Base-by-base conservation (phyloP, 768 basidiomycete genomes). In the Phlebiopsis flavidoalba region DNA sequence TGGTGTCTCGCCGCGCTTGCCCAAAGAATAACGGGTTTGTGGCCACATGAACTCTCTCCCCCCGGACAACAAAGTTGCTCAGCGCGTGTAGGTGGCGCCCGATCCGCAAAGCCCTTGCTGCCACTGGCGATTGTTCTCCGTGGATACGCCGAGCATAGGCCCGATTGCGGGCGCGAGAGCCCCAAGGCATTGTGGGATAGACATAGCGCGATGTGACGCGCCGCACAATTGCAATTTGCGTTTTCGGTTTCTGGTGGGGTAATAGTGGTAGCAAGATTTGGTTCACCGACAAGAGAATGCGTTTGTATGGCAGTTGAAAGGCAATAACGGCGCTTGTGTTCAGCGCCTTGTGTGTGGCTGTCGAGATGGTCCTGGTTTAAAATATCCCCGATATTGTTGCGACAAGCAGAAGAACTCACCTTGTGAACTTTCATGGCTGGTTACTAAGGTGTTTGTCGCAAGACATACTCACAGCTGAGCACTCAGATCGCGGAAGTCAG, bases 181-280 rank as follows among this genome's bases (percentile, higher is more conserved):
- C 92, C 92, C 92, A 94, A 2, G 89, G 87, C 43, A n/a, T n/a
- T 81, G n/a, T 76, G 49, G 83, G 86, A 0, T 91, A 93, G 46
- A 85, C 74, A 66, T 85, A 88, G 14, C 90, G 89, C 55, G n/a
- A n/a, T n/a, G 91, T 74, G 31, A 87, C 70, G 19, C 76, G 74
- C 8, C 73, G 69, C 19, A 77, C 64, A n/a, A 76, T 62, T 4
- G 69, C 64, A 5, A 55, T 21, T 11, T 64, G 71, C 2, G 69
- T 58, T 0, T 67, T 59, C 0, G 57, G 60, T n/a, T n/a, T 67
- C 66, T 21, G n/a, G 60, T 58, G 8, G n/a, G n/a, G n/a, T n/a
- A 66, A 58, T 5, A n/a, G 47, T 0, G 52, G 40, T 6, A 69
- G 66, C n/a, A n/a, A n/a, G n/a, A n/a, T 19, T 40, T 45, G n/a